Evolutionary conservation across 140 eudicot species (phyloP).

Genomic region (Bidens hawaiensis): DNA sequence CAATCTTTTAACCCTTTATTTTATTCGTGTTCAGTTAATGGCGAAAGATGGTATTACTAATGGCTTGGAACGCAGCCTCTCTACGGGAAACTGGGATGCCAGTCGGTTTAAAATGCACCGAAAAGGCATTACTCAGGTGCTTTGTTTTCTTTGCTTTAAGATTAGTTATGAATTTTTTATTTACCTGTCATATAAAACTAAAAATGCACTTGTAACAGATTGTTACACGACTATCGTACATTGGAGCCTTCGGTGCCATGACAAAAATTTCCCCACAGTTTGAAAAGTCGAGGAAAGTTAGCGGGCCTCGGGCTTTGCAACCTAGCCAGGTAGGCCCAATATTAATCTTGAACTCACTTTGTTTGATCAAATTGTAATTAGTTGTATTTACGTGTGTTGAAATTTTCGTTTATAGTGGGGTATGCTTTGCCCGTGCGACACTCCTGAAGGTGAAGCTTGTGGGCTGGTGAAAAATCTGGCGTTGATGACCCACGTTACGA

Average conservation of each 20-base stretch:
- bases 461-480: slow-evolving; percentile 94
- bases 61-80: slow-evolving; percentile 79
- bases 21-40: slow-evolving; percentile 37
- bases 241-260: slow-evolving; percentile 73
- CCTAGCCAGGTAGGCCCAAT: slow-evolving; percentile 79
- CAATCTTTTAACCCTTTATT: background rate
- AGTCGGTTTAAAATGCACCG: slow-evolving; percentile 71
- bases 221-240: slow-evolving; percentile 82
- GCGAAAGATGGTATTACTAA: slow-evolving; percentile 41
- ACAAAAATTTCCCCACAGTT: slow-evolving; percentile 85
- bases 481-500: slow-evolving; percentile 92
- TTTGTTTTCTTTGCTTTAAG: background rate
- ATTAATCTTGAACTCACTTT: slow-evolving; percentile 1
- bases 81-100: slow-evolving; percentile 90
- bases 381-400: background rate
- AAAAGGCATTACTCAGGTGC: slow-evolving; percentile 94
- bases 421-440: slow-evolving; percentile 99
- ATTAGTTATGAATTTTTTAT: background rate
- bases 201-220: slow-evolving; percentile 40
- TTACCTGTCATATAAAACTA: slow-evolving; percentile 13
- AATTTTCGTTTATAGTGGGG: slow-evolving; percentile 74
- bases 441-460: slow-evolving; percentile 99
- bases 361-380: background rate
- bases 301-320: slow-evolving; percentile 98
- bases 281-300: slow-evolving; percentile 94